Base-by-base conservation (phyloP, 2,329 filamentous ascomycete genomes). In the Penicillium sp. region DNA sequence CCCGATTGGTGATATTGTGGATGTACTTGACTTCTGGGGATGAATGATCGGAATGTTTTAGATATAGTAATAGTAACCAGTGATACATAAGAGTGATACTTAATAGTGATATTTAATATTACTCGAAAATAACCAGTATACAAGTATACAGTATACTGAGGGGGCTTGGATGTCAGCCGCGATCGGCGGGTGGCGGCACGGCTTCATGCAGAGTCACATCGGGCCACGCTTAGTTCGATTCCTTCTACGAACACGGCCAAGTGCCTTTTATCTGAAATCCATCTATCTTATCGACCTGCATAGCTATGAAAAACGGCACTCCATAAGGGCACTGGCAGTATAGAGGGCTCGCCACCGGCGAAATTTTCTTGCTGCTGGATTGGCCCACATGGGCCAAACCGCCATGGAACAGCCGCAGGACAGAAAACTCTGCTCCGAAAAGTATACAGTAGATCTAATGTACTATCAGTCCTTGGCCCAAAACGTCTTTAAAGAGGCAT, bases 321-420 rank as follows among this genome's bases (percentile, higher is more conserved):
- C 5, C 4, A 32, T 12, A 5, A 10, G 5, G 29, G 29, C 29
- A 10, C 29, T 32, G 29, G 7, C 7, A 32, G 7, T 21, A n/a
- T 21, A n/a, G 4, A 7, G 17, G 30, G n/a, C 23, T 37, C 23
- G 37, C 37, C 37, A 41, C 37, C 8, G 10, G 10, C 26, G 23
- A 27, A 41, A 41, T 7, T 4, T 26, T 10, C 27, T 8, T 41
- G 20, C 18, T 9, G 18, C 44, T 42, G 49, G 41, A 18, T 10
- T n/a, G 49, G 49, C 46, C 45, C 54, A 59, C 37, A 34, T 37
- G 45, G 44, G 45, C 26, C 47, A 34, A 23, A 6, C 5, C 21
- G 36, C 15, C 20, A 36, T 18, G 7, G 7, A 7, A 21, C 10
- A 29, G 37, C 17, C n/a, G 27, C 32, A 24, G 20, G 17, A 29